A percentile compares a stretch with the other conserved stretches of the same genome.
These are phyloP conservation scores for Datura wrightii DNA, from an alignment of 257 asterid genomes.

Conservation along the genomic window DNA sequence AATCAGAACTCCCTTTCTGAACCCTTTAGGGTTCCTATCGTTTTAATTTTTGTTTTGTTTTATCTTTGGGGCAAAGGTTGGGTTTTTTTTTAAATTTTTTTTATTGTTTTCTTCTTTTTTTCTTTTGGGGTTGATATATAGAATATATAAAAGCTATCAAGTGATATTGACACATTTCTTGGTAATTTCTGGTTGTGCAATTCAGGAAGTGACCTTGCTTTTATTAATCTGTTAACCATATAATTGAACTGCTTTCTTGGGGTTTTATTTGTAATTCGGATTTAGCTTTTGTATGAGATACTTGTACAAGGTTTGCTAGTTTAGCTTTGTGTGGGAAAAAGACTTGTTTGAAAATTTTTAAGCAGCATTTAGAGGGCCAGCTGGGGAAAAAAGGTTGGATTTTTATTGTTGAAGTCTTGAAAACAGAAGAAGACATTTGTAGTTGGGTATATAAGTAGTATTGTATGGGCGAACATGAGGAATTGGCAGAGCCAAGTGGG, in stretches of 20 bases:
- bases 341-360: background rate
- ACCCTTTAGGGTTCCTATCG: slow-evolving; percentile 24
- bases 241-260: background rate
- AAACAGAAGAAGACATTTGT: slow-evolving; percentile 26
- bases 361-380: slow-evolving; percentile 13
- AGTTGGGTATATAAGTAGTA: slow-evolving; percentile 41
- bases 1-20: background rate
- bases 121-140: background rate
- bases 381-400: slow-evolving; percentile 31
- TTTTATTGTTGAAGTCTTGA: slow-evolving; percentile 16
- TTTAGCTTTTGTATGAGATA: slow-evolving; percentile 22
- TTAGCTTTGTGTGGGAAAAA: slow-evolving; percentile 2
- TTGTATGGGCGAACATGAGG: slow-evolving; percentile 89
- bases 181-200: background rate
- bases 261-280: slow-evolving; percentile 10
- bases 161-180: slow-evolving; percentile 16
- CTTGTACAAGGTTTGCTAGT: background rate
- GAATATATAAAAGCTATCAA: background rate
- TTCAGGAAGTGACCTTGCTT: slow-evolving; percentile 12
- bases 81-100: background rate
- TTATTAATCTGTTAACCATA: background rate
- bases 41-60: background rate
- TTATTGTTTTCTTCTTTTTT: background rate
- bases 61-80: background rate
- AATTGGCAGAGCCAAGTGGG: slow-evolving; percentile 77